Conservation (phyloP, 768 basidiomycete genomes). For the Gymnopilus junonius region DNA sequence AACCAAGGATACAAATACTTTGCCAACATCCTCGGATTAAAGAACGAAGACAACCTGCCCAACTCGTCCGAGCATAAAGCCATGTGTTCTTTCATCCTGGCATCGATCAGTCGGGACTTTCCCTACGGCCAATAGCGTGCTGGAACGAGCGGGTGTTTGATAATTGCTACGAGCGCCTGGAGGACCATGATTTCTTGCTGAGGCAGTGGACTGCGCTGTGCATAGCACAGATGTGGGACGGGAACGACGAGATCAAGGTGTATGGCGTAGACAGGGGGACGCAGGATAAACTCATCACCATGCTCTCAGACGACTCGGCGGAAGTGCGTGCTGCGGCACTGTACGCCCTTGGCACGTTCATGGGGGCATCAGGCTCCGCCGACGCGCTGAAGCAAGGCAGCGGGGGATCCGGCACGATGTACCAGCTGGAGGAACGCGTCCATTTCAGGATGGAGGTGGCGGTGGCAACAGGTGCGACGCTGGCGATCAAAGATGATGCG, state of each 20-base stretch:
- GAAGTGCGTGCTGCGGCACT: slow-evolving; percentile 93
- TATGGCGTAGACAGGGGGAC: slow-evolving; percentile 78
- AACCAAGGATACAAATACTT: slow-evolving; percentile 88
- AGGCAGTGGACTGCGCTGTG: slow-evolving; percentile 95
- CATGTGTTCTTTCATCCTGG: slow-evolving; percentile 97
- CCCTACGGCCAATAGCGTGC: slow-evolving; percentile 87
- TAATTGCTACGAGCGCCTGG: slow-evolving; percentile 80
- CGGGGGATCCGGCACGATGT: slow-evolving; percentile 83
- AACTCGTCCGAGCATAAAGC: slow-evolving; percentile 96
- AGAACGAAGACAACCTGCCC: slow-evolving; percentile 77
- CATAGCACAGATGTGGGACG: slow-evolving; percentile 95
- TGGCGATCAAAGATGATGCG: slow-evolving; percentile 91
- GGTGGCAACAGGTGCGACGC: slow-evolving; percentile 84
- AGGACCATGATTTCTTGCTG: slow-evolving; percentile 90
- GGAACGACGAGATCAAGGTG: slow-evolving; percentile 87
- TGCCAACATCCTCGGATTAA: slow-evolving; percentile 71
- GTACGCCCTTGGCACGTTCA: slow-evolving; percentile 91
- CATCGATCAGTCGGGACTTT: slow-evolving; percentile 88
- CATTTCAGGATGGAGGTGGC: slow-evolving; percentile 92
- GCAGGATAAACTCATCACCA: slow-evolving; percentile 79
- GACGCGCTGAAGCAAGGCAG: slow-evolving; percentile 72
- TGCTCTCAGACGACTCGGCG: slow-evolving; percentile 86
- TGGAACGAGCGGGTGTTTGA: slow-evolving; percentile 84
- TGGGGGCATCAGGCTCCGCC: slow-evolving; percentile 87
- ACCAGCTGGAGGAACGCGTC: slow-evolving; percentile 74